Evolutionary conservation across 148 eudicot genomes (phyloP), one percentile per base, ranked within the genome.

Genomic region (Spergularia bocconei): DNA sequence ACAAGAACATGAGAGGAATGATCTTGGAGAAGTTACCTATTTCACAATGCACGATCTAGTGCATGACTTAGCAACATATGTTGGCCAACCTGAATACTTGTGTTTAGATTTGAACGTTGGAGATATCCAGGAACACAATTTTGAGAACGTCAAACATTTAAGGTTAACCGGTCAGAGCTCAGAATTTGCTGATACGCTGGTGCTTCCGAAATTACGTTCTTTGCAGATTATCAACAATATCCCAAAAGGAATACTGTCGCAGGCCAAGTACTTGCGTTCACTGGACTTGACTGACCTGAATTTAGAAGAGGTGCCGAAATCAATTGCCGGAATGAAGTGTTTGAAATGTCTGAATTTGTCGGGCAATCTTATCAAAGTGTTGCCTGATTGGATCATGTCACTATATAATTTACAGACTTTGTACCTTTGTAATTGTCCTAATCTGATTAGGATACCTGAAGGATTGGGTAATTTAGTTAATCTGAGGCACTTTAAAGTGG

Each of bases 61-160:
- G 25, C 17, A 66, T 66, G 72, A 69, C 72, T 38, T 69, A 13
- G 72, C 72, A 51, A 53, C 8, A 69, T 69, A 52, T 10, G 59
- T 68, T 23, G n/a, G 16, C 14, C 50, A 15, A 58, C 59, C 21
- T 11, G 71, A 68, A 21, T 13, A 14, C 2, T 50, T 50, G 16
- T 19, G 16, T 11, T 13, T 68, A 55, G 71, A 68, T 41, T 41
- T 41, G 47, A 4, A 41, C 9, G 5, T 1, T 1, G 9, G 9
- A 41, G 47, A 4, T 4, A 41, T 41, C 47, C 47, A 41, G 47
- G 47, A 41, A 41, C 47, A 41, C 47, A 41, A 41, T 4, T 6
- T 41, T 41, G 47, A 41, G 9, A 41, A 41, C 2, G 9, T 6
- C 47, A 41, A 41, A 41, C 47, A 41, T 8, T 41, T 41, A 41